These are phyloP conservation scores for Colletotrichum navitas DNA, from an alignment of 2,329 filamentous ascomycete genomes.

Conservation along the genomic window DNA sequence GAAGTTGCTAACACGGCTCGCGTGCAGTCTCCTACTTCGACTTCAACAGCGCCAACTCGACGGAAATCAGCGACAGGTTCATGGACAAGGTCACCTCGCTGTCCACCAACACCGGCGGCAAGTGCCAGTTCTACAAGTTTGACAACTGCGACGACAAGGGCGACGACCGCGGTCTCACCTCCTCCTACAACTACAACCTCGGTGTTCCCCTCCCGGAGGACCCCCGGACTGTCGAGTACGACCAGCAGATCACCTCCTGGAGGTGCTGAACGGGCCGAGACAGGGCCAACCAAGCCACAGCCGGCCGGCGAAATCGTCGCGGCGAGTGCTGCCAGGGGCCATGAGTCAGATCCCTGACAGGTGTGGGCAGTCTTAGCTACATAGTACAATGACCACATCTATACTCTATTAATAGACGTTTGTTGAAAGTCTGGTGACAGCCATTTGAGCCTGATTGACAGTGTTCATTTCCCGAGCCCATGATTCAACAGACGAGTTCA, in stretches of 20 bases:
- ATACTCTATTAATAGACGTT: too few relatives aligned
- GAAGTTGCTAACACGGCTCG: neutral
- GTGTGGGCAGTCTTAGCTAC: too few relatives aligned
- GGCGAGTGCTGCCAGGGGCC: too few relatives aligned
- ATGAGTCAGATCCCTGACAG: too few relatives aligned
- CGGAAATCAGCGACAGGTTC: conserved; percentile 20
- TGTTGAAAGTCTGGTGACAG: too few relatives aligned
- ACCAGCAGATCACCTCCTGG: conserved; percentile 34
- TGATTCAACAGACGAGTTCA: too few relatives aligned
- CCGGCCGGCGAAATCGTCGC: neutral
- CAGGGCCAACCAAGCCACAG: too few relatives aligned
- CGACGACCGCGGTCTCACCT: conserved; percentile 35
- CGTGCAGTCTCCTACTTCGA: conserved; percentile 27
- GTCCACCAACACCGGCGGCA: conserved; percentile 35
- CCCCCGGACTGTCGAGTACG: conserved; percentile 33
- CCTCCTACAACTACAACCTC: conserved; percentile 36
- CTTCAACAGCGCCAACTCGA: conserved; percentile 26
- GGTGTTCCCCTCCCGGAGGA: conserved; percentile 23
- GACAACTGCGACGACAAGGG: conserved; percentile 37
- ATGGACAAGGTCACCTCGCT: conserved; percentile 31
- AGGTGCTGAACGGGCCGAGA: conserved; percentile 17
- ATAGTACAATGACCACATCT: too few relatives aligned
- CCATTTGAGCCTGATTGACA: too few relatives aligned
- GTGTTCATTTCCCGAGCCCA: too few relatives aligned
- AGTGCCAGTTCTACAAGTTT: conserved; percentile 38